Evolutionary conservation across 1,284 basidiomycete species (phyloP), one percentile per base, ranked within the genome.

Genomic region (Ceratobasidium sp.): DNA sequence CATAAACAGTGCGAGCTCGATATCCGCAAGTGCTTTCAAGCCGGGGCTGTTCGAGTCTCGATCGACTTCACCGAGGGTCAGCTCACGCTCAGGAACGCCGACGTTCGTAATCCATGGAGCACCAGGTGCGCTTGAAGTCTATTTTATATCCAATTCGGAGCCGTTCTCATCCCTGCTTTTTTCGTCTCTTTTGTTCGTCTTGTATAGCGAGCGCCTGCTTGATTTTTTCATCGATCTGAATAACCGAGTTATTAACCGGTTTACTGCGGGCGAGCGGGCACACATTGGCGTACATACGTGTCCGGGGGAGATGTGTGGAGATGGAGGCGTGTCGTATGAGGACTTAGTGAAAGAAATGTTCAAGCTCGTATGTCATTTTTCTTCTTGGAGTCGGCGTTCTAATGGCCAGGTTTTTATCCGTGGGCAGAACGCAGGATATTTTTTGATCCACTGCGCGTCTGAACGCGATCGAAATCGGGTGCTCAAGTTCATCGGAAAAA

Each of bases 231-330:
- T 83, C 39, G 72, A 81, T 18, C 73, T 82, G 28, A 81, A 83
- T 76, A 81, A 81, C 67, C 78, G 79, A 12, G 80, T 82, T 13
- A 78, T 82, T 33, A 80, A 79, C 46, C 80, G 81, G 20, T 82
- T 82, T 73, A 72, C 80, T 7, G 64, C 82, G 1, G 81, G 79
- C 58, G 79, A 81, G 75, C 77, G 82, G n/a, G 77, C 72, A 44
- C 81, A 82, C 71, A 82, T 82, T 13, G 81, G 82, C 64, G 73
- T 82, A 12, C 81, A 82, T 60, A 81, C 80, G 28, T 82, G 82
- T 66, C 81, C 80, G 5, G 79, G 80, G 15, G 56, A 46, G 3
- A 55, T 23, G 18, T 44, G 53, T 12, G 71, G 64, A 12, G 28
- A 58, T 9, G 26, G 40, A 15, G 58, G 44, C n/a, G 44, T 75